Conservation (phyloP, 805 yeast species). For the Ogataea trehaloabstinens region DNA sequence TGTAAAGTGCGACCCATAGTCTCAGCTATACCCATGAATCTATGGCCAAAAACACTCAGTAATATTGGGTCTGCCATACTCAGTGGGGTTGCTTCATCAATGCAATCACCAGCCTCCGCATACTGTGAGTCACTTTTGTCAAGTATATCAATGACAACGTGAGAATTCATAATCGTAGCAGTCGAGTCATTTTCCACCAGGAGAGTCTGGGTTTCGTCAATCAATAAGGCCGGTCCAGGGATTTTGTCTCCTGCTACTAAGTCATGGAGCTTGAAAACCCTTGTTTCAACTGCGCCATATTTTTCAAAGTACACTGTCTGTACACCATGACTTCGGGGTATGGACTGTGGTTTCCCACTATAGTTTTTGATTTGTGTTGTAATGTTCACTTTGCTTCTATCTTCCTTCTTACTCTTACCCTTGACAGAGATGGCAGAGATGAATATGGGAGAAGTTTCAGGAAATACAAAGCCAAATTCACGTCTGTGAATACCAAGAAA, state of each 20-base stretch:
- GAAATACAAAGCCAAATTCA: slow-evolving; percentile 65
- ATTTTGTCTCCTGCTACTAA: slow-evolving; percentile 31
- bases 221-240: slow-evolving; percentile 36
- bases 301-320: slow-evolving; percentile 12
- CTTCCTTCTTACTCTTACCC: not conserved
- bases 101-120: slow-evolving; percentile 11
- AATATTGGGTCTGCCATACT: slow-evolving; percentile 36
- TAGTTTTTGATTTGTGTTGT: not conserved
- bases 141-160: slow-evolving; percentile 29
- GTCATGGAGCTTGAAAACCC: slow-evolving; percentile 30
- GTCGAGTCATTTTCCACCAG: slow-evolving; percentile 35
- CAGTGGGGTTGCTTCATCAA: slow-evolving; percentile 8
- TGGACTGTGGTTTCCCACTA: slow-evolving; percentile 4
- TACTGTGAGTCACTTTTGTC: slow-evolving; percentile 4
- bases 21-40: slow-evolving; percentile 47
- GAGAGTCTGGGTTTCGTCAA: slow-evolving; percentile 39
- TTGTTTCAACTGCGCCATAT: slow-evolving; percentile 17
- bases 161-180: slow-evolving; percentile 35
- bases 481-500: slow-evolving; percentile 54
- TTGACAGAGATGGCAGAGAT: slow-evolving; percentile 36
- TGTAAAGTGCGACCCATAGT: slow-evolving; percentile 42
- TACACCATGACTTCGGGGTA: slow-evolving; percentile 1
- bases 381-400: not conserved
- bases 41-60: slow-evolving; percentile 39
- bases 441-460: slow-evolving; percentile 59